These are phyloP conservation scores for Aspergillus leporis DNA, from an alignment of 495 filamentous ascomycete species.

Conservation along the genomic window DNA sequence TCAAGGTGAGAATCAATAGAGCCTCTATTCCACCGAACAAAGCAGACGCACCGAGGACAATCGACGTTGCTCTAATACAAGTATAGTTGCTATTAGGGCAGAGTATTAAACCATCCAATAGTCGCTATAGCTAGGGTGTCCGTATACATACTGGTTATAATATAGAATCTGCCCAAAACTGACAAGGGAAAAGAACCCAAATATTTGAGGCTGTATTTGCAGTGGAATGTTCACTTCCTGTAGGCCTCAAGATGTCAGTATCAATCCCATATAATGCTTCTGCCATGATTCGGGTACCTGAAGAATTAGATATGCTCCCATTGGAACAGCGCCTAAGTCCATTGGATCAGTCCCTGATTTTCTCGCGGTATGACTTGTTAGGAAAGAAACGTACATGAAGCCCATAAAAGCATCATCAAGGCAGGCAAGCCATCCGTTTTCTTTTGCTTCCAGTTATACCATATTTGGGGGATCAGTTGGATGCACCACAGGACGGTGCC, in stretches of 20 bases:
- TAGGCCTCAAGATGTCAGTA: slow-evolving; percentile 11
- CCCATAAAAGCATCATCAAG: slow-evolving; percentile 76
- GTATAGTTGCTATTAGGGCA: slow-evolving; percentile 47
- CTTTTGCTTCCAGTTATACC: slow-evolving; percentile 70
- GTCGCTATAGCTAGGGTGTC: neutral
- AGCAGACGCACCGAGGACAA: slow-evolving; percentile 40
- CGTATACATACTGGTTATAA: slow-evolving; percentile 56
- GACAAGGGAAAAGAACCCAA: slow-evolving; percentile 62
- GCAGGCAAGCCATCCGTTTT: slow-evolving; percentile 71
- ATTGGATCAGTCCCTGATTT: neutral
- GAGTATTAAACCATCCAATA: neutral
- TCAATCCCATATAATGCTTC: slow-evolving; percentile 1
- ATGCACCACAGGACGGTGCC: slow-evolving; percentile 58
- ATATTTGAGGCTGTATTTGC: slow-evolving; percentile 73
- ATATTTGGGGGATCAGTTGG: slow-evolving; percentile 61
- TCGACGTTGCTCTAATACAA: slow-evolving; percentile 45
- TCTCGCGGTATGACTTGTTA: slow-evolving; percentile 6
- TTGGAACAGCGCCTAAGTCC: slow-evolving; percentile 47
- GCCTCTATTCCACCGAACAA: slow-evolving; percentile 60
- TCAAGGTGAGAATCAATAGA: slow-evolving; percentile 62
- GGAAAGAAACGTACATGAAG: slow-evolving; percentile 49
- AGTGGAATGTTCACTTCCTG: slow-evolving; percentile 75
- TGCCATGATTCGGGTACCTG: slow-evolving; percentile 33
- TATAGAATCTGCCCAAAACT: slow-evolving; percentile 66
- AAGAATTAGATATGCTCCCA: slow-evolving; percentile 55